Percentiles rank a stretch among this genome's conserved stretches.
These are phyloP conservation scores for Logfia minima DNA, from an alignment of 129 eudicot genomes.

Conservation along the genomic window DNA sequence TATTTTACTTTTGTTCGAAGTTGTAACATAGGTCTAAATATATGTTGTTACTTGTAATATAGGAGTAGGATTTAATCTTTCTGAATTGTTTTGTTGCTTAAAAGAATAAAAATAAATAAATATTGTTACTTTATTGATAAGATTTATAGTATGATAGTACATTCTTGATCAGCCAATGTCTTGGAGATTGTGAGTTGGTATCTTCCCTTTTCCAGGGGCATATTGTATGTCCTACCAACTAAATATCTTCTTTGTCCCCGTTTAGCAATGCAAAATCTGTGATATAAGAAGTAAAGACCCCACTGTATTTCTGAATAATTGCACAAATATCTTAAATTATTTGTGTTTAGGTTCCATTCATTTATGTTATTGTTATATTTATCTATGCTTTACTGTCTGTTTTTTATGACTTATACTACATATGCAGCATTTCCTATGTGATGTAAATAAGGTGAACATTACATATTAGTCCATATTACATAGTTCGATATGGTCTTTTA, in stretches of 20 bases:
- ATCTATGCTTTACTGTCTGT: neutral
- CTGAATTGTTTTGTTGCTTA: neutral
- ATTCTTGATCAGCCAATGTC: neutral
- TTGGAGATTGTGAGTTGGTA: slow-evolving; percentile 1
- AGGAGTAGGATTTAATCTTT: neutral
- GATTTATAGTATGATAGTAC: neutral
- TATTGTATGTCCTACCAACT: neutral
- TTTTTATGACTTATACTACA: neutral
- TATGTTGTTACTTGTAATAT: neutral
- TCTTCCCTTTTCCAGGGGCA: slow-evolving; percentile 4
- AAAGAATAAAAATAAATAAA: neutral
- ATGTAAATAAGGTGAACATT: neutral
- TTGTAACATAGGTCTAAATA: slow-evolving; percentile 1
- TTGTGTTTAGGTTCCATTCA: neutral
- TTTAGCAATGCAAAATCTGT: neutral
- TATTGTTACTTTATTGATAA: neutral
- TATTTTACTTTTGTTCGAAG: slow-evolving; percentile 3
- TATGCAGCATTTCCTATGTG: neutral
- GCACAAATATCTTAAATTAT: neutral
- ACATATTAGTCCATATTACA: too few relatives aligned
- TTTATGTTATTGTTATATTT: neutral
- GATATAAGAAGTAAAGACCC: neutral
- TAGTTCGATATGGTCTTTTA: neutral
- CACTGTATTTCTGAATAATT: neutral
- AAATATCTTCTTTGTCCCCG: neutral